Conservation (phyloP, 2,329 filamentous ascomycete species). For the Neopestalotiopsis rosae region DNA sequence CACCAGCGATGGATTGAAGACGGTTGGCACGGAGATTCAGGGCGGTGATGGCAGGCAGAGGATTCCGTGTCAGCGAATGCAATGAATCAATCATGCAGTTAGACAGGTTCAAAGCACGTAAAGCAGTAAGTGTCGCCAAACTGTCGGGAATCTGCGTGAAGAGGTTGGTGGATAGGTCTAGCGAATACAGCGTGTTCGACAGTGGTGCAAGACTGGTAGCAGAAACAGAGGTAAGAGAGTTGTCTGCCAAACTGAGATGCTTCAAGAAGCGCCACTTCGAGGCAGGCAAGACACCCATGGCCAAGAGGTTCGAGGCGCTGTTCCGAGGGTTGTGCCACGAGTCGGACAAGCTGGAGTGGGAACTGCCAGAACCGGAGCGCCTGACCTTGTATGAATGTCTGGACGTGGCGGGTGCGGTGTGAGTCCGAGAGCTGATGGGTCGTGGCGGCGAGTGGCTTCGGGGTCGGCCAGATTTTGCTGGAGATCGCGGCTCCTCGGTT, state of each 20-base stretch:
- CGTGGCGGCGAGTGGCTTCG: conserved; percentile 84
- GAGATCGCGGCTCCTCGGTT: conserved; percentile 52
- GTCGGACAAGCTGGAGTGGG: conserved; percentile 77
- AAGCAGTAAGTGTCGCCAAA: conserved; percentile 79
- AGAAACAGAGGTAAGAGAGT: conserved; percentile 82
- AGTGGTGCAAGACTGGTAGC: conserved; percentile 79
- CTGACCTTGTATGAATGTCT: conserved; percentile 77
- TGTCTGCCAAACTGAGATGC: conserved; percentile 91
- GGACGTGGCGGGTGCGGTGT: conserved; percentile 60
- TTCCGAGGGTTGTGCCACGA: conserved; percentile 69
- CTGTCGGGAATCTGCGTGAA: conserved; percentile 96
- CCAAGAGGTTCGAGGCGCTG: conserved; percentile 79
- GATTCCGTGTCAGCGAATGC: conserved; percentile 83
- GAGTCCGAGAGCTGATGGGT: conserved; percentile 76
- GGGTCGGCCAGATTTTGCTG: conserved; percentile 55
- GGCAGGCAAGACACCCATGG: conserved; percentile 73
- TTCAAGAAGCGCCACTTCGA: conserved; percentile 95
- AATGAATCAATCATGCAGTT: conserved; percentile 98
- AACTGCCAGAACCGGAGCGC: conserved; percentile 90
- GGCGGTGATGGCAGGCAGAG: conserved; percentile 90
- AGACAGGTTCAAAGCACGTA: conserved; percentile 92
- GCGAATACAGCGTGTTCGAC: conserved; percentile 85
- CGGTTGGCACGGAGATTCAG: conserved; percentile 91
- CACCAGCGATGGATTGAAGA: conserved; percentile 83
- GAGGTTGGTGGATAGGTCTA: conserved; percentile 91